Evolutionary conservation across 2,329 filamentous ascomycete genomes (phyloP), one percentile per base, ranked within the genome.

Genomic region (Alternaria longipes): DNA sequence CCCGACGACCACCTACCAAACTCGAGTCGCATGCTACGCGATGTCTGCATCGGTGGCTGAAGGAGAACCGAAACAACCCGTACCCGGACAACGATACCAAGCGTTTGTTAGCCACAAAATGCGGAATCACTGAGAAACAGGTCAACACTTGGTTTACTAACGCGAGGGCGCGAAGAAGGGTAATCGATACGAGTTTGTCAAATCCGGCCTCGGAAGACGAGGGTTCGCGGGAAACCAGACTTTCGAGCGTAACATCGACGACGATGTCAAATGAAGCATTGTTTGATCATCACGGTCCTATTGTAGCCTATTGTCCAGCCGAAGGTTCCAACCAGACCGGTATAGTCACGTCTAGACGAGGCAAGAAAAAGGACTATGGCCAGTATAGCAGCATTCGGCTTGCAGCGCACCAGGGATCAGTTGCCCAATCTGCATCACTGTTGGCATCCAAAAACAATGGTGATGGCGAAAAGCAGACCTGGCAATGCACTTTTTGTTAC

Each of bases 341-440:
- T 3, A 28, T 54, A 9, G 58, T 50, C 11, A 24, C 65, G 7
- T 72, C 72, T 1, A 66, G 76, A 42, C 65, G 74, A 38, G 76
- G 76, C n/a, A 78, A 77, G 65, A 78, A 78, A 70, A 78, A 78
- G 53, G 68, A 74, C 45, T 78, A 77, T 51, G 61, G 74, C 7
- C 69, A 67, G 18, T 65, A 57, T 53, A 68, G 64, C 24, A 60
- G 58, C 16, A 45, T 52, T 3, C 59, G 60, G 22, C 64, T 66
- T 16, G 52, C 59, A 20, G 51, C 63, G n/a, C 50, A 59, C 8
- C 57, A 60, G 7, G 12, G 61, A n/a, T 67, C 67, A 1, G 64
- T 59, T 12, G 36, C 60, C n/a, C 57, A 51, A 8, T 28, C 52
- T 6, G 56, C 50, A 26, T 58, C 66, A 16, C 20, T 46, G 30